Base-by-base conservation (phyloP, 257 asterid species). In the Cordia subcordata region DNA sequence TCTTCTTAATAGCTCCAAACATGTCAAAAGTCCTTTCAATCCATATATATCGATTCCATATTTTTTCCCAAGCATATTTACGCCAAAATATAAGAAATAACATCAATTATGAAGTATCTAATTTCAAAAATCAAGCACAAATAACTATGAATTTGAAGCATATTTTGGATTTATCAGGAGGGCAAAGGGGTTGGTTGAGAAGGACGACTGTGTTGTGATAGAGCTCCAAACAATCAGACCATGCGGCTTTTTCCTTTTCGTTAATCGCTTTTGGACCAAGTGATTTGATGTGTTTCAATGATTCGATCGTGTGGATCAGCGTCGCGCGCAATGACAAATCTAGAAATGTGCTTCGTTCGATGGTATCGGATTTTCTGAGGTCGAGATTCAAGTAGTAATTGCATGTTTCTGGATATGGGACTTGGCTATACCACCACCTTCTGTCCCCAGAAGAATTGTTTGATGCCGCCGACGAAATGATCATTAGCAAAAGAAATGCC, bases 221-320 rank as follows among this genome's bases (percentile, higher is more conserved):
- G 14, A 88, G 86, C 71, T 73, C 60, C 58, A 80, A 37, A 59
- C 95, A 88, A 64, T 83, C 96, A 3, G 69, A 64, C 96, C 93
- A 88, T 1, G 95, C 94, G 4, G 82, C 83, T 70, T 12, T 71
- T 67, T 85, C 90, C 1, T 69, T 75, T 56, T 51, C 69, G 38
- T 78, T 77, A 2, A 42, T 11, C 8, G 14, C 3, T 42, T 42
- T 42, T 10, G 47, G 10, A 1, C 47, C 47, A 42, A 42, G 47
- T 11, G 47, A 2, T 42, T 42, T 42, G 47, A 42, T 42, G 47
- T 14, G 47, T 3, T 42, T 14, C 15, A 42, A 10, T 42, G 47
- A 10, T 3, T 42, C 47, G 3, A 42, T 14, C 3, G 47, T 42
- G 47, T 42, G 15, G 4, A 3, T 42, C 10, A 42, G 4, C 15